These are phyloP conservation scores for Calonectria hongkongensis DNA, from an alignment of 2,329 filamentous ascomycete genomes.

Conservation along the genomic window DNA sequence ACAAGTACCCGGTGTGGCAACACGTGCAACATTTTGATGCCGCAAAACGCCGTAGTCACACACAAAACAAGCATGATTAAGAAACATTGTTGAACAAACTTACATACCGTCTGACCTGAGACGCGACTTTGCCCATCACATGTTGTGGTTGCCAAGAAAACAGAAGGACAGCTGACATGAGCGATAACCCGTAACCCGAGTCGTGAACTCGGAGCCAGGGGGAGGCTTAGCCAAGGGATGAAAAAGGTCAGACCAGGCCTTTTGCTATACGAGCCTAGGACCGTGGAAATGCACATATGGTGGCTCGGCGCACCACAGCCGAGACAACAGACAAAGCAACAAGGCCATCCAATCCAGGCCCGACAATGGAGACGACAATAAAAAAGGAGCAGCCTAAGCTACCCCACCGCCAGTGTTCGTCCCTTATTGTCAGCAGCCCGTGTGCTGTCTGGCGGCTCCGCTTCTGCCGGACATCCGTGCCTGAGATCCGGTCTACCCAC, in stretches of 20 bases:
- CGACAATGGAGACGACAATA: background rate
- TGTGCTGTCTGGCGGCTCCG: slow-evolving; percentile 9
- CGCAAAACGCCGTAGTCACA: background rate
- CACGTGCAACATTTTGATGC: slow-evolving; percentile 1
- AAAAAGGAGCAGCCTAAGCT: background rate
- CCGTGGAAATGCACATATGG: background rate
- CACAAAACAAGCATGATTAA: slow-evolving; percentile 10
- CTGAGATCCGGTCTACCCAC: slow-evolving; percentile 18
- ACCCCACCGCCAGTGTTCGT: slow-evolving; percentile 9
- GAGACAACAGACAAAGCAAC: slow-evolving; percentile 5
- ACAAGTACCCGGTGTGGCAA: slow-evolving; percentile 16
- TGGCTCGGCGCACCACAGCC: slow-evolving; percentile 14
- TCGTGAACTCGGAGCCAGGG: background rate
- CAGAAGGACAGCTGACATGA: background rate
- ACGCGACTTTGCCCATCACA: background rate
- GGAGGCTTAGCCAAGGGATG: background rate
- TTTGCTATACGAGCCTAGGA: background rate
- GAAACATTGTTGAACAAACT: slow-evolving; percentile 13
- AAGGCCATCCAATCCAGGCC: slow-evolving; percentile 8
- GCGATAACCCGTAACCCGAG: background rate
- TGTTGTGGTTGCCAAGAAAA: slow-evolving; percentile 2
- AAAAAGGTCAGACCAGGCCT: background rate
- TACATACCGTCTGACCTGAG: background rate
- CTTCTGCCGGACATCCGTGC: slow-evolving; percentile 18
- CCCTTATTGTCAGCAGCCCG: slow-evolving; percentile 18